Evolutionary conservation across 345 rosid species (phyloP).

Genomic region (Salix udensis): DNA sequence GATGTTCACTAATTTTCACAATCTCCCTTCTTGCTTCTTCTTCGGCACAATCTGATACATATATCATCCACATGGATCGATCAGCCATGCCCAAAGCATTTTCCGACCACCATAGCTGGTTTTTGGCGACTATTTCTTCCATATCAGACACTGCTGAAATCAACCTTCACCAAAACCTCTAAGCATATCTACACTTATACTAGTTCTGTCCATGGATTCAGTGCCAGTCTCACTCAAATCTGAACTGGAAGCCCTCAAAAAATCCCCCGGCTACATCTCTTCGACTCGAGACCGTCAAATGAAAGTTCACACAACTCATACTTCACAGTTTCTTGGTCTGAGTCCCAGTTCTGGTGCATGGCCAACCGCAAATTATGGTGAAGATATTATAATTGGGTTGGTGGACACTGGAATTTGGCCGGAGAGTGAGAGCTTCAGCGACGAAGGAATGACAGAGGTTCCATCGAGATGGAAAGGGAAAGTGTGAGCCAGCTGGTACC

Average conservation of each 20-base stretch:
- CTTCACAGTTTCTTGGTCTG: conserved; percentile 39
- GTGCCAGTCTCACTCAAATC: conserved; percentile 17
- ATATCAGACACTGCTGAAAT: conserved; percentile 4
- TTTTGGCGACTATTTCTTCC: conserved; percentile 23
- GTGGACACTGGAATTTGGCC: conserved; percentile 56
- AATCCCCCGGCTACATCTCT: conserved; percentile 24
- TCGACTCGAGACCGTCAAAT: conserved; percentile 26
- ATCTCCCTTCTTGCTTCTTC: conserved; percentile 10
- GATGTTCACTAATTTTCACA: conserved; percentile 4
- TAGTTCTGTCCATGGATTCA: conserved; percentile 21
- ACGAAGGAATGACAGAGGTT: conserved; percentile 27
- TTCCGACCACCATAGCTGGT: conserved; percentile 34
- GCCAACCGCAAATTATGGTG: conserved; percentile 30
- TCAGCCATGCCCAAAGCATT: conserved; percentile 33
- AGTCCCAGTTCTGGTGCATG: conserved; percentile 23
- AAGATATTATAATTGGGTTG: conserved; percentile 37
- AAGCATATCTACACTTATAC: conserved; percentile 19
- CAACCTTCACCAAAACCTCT: conserved; percentile 3
- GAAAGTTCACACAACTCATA: conserved; percentile 37
- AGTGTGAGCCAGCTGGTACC: conserved; percentile 14
- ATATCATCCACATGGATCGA: conserved; percentile 32
- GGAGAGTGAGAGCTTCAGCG: conserved; percentile 42
- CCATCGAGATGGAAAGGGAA: conserved; percentile 45
- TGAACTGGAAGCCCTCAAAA: conserved; percentile 29
- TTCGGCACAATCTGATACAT: conserved; percentile 19